A percentile compares a stretch with the other conserved stretches of the same genome.
phyloP scores from a whole-genome alignment of 2,329 filamentous ascomycete species.

The Leptographium flavum region DNA sequence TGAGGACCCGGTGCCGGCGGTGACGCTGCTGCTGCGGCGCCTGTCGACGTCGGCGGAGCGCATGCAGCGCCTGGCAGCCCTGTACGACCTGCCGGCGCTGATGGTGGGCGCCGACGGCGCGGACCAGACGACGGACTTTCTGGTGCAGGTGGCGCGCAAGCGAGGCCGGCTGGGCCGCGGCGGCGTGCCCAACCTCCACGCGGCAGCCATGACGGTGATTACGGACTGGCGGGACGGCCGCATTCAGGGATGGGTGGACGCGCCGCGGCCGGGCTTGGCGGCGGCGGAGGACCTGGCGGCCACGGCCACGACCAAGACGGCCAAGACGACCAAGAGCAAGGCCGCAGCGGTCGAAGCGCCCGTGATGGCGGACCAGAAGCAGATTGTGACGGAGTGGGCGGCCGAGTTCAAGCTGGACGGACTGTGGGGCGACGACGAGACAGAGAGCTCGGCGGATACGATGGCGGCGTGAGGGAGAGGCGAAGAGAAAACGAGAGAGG shows the following conservation, averaged over 20 bases:
- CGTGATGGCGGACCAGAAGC: conserved; percentile 53
- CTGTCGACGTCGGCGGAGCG: conserved; percentile 60
- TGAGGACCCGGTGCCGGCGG: conserved; percentile 77
- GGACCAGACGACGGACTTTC: conserved; percentile 76
- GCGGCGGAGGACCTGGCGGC: conserved; percentile 18
- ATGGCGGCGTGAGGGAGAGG: conserved; percentile 32
- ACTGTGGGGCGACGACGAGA: conserved; percentile 59
- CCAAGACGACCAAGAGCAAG: conserved; percentile 12
- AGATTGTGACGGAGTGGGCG: conserved; percentile 86
- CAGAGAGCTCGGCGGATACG: conserved; percentile 17
- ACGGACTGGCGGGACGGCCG: conserved; percentile 95
- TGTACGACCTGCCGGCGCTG: conserved; percentile 75
- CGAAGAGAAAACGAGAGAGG: neutral
- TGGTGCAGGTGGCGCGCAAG: conserved; percentile 90
- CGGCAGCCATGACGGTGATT: conserved; percentile 83
- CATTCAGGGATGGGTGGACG: conserved; percentile 82
- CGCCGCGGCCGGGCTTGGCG: conserved; percentile 52
- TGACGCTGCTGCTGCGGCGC: conserved; percentile 69
- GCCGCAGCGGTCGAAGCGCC: conserved; percentile 23
- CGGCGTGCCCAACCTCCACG: conserved; percentile 75
- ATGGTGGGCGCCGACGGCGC: conserved; percentile 48
- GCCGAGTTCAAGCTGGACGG: conserved; percentile 92
- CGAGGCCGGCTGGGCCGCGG: conserved; percentile 77
- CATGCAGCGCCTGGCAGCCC: conserved; percentile 62
- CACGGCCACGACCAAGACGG: neutral